Evolutionary conservation across 108 stramenopile species (phyloP), one percentile per base, ranked within the genome.

Genomic region (Cyclotella cryptica): DNA sequence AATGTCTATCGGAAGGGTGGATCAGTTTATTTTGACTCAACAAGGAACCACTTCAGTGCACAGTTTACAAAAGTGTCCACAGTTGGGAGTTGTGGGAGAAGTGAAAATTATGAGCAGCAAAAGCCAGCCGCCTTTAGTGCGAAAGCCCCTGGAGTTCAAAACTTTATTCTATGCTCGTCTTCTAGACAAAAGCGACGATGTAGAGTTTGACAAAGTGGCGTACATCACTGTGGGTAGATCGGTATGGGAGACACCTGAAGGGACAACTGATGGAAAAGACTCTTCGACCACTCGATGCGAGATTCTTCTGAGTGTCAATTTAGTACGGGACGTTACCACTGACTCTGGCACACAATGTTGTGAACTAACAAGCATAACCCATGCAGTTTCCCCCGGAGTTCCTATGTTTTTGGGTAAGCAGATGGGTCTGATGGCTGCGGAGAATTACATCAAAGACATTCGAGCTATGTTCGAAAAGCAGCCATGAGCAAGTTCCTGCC

Each of bases 311-410:
- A 82, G 84, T 57, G 88, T 86, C 17, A 71, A 79, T 21, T 63
- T 92, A 52, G 54, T 89, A 22, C 86, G 91, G 10, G 84, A 85
- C 0, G 60, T 88, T 4, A 44, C 27, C 15, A 58, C 78, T 24
- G 45, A 29, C 0, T 42, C 47, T 55, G 71, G 69, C 0, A 63
- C 69, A 44, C 67, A 63, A 55, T 55, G 79, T 63, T 81, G 81
- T 54, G 81, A 92, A 61, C 58, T 92, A 7, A 92, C 88, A 22
- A 80, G 55, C 24, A 72, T 92, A 15, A 89, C 85, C 5, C 91
- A 92, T 61, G 72, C 85, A 39, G 79, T 81, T 21, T 80, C 88
- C 13, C 85, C 87, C 18, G 81, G 84, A 10, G 69, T 89, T 8
- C 91, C 91, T 3, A 77, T 88, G 54, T 81, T 87, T 66, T 18